These are phyloP conservation scores for Aspergillus ruber DNA, from an alignment of 2,329 filamentous ascomycete genomes.

Conservation along the genomic window DNA sequence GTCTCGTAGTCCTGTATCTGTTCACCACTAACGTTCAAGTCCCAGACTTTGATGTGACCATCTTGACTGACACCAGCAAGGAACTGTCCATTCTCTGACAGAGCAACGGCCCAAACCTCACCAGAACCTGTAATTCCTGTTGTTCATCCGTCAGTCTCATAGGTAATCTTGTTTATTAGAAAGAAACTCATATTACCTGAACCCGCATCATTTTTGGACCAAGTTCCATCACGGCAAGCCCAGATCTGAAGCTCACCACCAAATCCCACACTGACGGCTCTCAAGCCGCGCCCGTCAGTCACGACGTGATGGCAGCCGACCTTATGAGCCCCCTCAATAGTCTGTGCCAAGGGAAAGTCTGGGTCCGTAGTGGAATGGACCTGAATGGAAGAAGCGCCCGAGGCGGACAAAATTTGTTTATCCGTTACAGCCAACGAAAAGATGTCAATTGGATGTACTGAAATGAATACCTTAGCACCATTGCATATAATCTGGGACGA, in stretches of 20 bases:
- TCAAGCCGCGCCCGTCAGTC: conserved; percentile 60
- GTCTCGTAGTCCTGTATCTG: conserved; percentile 84
- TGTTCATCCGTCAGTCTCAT: conserved; percentile 6
- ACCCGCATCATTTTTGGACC: conserved; percentile 47
- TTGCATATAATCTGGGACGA: background rate
- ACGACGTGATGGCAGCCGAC: conserved; percentile 88
- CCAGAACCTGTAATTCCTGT: conserved; percentile 53
- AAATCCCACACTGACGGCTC: conserved; percentile 80
- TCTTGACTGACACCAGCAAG: conserved; percentile 84
- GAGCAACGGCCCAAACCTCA: conserved; percentile 78
- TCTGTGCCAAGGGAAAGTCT: conserved; percentile 71
- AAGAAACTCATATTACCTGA: conserved; percentile 25
- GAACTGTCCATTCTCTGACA: conserved; percentile 77
- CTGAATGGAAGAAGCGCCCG: conserved; percentile 74
- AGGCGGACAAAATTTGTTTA: conserved; percentile 70
- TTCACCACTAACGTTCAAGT: conserved; percentile 50
- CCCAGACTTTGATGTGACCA: conserved; percentile 85
- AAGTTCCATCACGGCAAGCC: conserved; percentile 53
- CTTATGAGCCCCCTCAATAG: conserved; percentile 71
- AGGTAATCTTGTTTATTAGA: background rate
- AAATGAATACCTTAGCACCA: conserved; percentile 18
- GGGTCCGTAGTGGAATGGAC: conserved; percentile 68
- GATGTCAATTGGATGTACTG: conserved; percentile 77
- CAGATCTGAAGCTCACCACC: conserved; percentile 83
- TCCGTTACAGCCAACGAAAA: conserved; percentile 74